Evolutionary conservation across 768 basidiomycete species (phyloP), one percentile per base, ranked within the genome.

Genomic region (Leucocoprinus leucothites): DNA sequence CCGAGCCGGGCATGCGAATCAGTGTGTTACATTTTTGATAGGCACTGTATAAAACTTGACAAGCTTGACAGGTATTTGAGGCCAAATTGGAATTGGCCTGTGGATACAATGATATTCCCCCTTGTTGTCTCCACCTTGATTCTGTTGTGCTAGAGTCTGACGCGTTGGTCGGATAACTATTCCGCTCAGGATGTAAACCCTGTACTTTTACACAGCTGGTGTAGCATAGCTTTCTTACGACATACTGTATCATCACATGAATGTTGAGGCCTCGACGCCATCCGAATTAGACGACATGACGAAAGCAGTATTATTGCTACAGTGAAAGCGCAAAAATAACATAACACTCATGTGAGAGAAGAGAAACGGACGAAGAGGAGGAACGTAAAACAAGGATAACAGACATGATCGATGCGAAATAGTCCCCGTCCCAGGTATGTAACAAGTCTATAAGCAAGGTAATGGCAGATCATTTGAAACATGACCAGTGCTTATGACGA

Each of bases 1-100:
- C 84, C 25, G 81, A 84, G 46, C 91, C 89, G 69, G 95, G 94
- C 18, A 88, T 88, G 83, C 79, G 79, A 59, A 86, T 95, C 45
- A 74, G 92, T 93, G 66, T 64, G 87, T 80, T 18, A 13, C 36
- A 9, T 4, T 26, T 18, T 31, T 60, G 19, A 13, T 19, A 19
- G 9, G 22, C n/a, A 31, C 24, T 36, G 2, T 3, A 24, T 14
- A 28, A 50, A 6, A n/a, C 16, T 43, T 42, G 40, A 55, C 46
- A 25, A 24, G 13, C 16, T n/a, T n/a, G 26, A 36, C 24, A 59
- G 58, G 46, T 18, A 53, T 59, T 1, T 59, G 43, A 59, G 21
- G 16, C 16, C 16, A 38, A n/a, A 11, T 31, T 11, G n/a, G n/a
- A 31, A 31, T 31, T 31, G 11, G 31, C 11, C 31, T 31, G 6